Base-by-base conservation (phyloP, 768 basidiomycete species). In the Lanmaoa pseudosensibilis region DNA sequence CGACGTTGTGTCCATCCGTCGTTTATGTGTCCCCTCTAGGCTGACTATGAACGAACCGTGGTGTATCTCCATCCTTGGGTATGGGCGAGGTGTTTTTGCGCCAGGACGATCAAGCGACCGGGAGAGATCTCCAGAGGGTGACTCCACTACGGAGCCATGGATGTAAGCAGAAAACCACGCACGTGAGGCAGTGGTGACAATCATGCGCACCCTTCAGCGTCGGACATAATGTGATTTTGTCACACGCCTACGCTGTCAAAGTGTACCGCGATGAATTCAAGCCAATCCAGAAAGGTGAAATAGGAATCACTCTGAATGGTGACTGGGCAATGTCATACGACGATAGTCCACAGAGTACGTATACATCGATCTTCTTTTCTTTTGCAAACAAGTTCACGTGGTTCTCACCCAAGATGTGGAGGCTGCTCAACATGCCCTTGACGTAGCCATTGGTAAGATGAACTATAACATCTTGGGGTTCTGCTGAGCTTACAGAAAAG, bases 261-360 rank as follows among this genome's bases (percentile, higher is more conserved):
- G 62, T 84, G 13, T 91, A 90, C 65, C 82, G 86, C 30, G 79
- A 84, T 30, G 71, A 85, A 49, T 91, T 83, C 78, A 84, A 88
- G 71, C 60, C 77, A 4, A 69, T 58, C 2, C 87, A 90, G 67
- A 75, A 79, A 11, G 90, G 88, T 23, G 73, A 78, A 60, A 87
- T 91, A 62, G 88, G 88, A n/a, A 89, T 92, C 65, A 90, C 89
- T 0, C 75, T 90, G 44, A 90, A 90, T 62, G 85, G 87, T 12
- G 86, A 88, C 68, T 89, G 85, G 86, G 77, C 81, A 33, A 82
- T 85, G 68, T 87, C 89, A 9, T 90, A 84, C 58, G 86, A 89
- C 60, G 80, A 87, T 59, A 77, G 69, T 39, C 83, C 81, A 11
- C 83, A 85, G 64, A 90, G 89, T 90, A n/a, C 19, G 39, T 18